Conservation (phyloP, 2,329 filamentous ascomycete genomes). For the Alternaria gansuensis region DNA sequence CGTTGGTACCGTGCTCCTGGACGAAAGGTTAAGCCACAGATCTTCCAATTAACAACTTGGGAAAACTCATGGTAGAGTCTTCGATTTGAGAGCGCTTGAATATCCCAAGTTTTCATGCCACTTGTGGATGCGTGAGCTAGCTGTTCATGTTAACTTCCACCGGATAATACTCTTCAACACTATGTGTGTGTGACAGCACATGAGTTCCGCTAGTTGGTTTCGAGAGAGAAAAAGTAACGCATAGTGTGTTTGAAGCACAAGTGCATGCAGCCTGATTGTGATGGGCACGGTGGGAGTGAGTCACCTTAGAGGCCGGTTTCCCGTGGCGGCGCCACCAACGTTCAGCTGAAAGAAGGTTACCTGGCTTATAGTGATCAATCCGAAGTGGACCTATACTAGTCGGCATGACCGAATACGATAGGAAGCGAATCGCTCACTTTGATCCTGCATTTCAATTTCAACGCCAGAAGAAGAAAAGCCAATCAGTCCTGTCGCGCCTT, state of each 20-base stretch:
- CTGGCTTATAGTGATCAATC: background rate
- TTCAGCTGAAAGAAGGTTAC: background rate
- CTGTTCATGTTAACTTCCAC: background rate
- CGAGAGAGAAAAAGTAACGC: background rate
- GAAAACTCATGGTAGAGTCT: background rate
- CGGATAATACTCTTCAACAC: background rate
- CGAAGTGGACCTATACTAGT: background rate
- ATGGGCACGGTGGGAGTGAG: background rate
- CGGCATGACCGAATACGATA: background rate
- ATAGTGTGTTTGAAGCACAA: background rate
- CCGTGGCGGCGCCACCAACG: background rate
- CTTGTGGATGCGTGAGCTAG: background rate
- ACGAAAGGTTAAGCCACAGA: background rate
- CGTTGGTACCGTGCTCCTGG: background rate
- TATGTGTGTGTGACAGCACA: background rate
- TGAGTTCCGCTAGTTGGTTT: background rate
- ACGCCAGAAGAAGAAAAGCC: background rate
- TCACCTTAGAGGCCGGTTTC: background rate
- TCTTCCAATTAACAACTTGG: background rate
- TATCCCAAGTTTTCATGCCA: background rate
- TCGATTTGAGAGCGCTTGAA: background rate
- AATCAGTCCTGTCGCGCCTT: background rate
- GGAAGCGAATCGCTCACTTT: background rate
- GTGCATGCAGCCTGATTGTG: background rate
- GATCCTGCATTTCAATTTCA: background rate